phyloP scores from a whole-genome alignment of 2,329 filamentous ascomycete genomes.

The Sclerotinia trifoliorum region DNA sequence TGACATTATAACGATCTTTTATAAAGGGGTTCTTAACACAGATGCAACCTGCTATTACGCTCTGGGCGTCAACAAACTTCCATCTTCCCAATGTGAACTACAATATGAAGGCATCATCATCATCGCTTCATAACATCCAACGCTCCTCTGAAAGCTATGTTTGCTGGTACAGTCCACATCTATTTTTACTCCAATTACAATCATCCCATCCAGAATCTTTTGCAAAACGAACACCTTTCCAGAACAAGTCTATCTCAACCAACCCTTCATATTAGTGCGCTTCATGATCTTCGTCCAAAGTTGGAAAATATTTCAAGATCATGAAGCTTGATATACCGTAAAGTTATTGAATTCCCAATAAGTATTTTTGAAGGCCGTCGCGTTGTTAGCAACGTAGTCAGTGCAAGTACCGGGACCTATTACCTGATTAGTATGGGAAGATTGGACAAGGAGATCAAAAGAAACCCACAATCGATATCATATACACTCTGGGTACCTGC shows the following conservation, averaged over 20 bases:
- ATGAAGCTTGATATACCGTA: constrained; percentile 31
- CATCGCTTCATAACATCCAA: background rate
- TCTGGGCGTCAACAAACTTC: background rate
- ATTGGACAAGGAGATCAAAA: background rate
- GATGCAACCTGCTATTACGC: background rate
- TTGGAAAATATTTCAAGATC: background rate
- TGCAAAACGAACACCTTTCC: background rate
- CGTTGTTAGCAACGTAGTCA: constrained; percentile 37
- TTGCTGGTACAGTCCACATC: constrained; percentile 1
- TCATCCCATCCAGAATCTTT: background rate
- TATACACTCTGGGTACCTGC: constrained; percentile 56
- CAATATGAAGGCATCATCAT: background rate
- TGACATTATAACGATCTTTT: background rate
- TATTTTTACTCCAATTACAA: background rate
- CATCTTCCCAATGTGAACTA: background rate
- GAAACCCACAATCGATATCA: constrained; percentile 32
- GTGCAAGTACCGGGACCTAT: constrained; percentile 33
- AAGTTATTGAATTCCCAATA: constrained; percentile 39
- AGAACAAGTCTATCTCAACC: background rate
- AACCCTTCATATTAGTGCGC: background rate
- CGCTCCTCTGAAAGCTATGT: background rate
- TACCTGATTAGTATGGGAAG: background rate
- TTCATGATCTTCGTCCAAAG: background rate
- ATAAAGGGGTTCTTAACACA: background rate
- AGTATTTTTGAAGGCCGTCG: constrained; percentile 35